Evolutionary conservation across 306 rosid genomes (phyloP).

Genomic region (Argentina anserina): DNA sequence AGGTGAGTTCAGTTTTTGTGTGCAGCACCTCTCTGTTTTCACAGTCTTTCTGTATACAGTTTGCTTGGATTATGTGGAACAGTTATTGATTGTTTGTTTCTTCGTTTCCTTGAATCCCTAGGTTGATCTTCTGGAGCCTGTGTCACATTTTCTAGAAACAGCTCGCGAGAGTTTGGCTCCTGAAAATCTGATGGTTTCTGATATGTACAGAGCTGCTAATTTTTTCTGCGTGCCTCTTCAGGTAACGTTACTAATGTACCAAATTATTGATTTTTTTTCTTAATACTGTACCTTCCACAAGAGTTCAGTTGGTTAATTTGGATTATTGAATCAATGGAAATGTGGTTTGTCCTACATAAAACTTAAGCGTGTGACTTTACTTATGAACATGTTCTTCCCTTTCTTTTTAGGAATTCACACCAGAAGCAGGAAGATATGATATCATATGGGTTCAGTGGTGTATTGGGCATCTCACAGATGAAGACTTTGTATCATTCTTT

Average conservation of each 20-base stretch:
- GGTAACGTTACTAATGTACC: conserved; percentile 48
- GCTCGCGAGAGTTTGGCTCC: conserved; percentile 70
- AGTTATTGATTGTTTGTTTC: conserved; percentile 15
- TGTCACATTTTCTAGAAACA: conserved; percentile 80
- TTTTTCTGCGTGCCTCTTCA: conserved; percentile 88
- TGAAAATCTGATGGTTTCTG: conserved; percentile 47
- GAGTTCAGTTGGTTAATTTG: not conserved
- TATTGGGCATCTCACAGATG: conserved; percentile 96
- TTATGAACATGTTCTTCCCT: not conserved
- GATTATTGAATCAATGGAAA: not conserved
- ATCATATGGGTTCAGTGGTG: conserved; percentile 99
- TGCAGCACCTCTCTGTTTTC: not conserved
- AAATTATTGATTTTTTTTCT: not conserved
- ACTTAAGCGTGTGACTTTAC: not conserved
- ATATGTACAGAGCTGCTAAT: conserved; percentile 62
- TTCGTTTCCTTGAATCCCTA: conserved; percentile 31
- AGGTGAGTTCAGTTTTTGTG: conserved; percentile 50
- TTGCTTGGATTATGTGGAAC: not conserved
- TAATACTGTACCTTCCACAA: not conserved
- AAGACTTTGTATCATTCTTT: conserved; percentile 82
- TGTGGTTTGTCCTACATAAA: not conserved
- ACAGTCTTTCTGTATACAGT: not conserved
- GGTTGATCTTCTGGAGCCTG: conserved; percentile 99
- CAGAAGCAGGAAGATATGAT: conserved; percentile 79
- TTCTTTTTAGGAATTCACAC: conserved; percentile 68